phyloP scores from a whole-genome alignment of 2,329 filamentous ascomycete genomes.

The Graphilbum fragrans region DNA sequence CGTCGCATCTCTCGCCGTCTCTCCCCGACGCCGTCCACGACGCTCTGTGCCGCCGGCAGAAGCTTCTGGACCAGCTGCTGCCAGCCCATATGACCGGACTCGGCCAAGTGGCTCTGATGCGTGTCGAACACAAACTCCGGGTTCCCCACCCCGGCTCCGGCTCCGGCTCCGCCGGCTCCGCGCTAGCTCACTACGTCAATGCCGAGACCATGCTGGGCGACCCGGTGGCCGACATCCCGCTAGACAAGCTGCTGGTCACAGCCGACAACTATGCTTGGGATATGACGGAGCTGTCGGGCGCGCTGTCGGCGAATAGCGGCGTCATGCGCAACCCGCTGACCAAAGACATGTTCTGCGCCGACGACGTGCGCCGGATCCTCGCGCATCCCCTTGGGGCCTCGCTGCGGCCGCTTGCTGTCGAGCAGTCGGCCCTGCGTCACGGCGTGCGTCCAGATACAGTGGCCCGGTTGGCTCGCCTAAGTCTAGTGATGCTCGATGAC shows the following conservation, averaged over 20 bases:
- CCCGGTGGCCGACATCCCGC: constrained; percentile 5
- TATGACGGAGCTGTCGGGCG: constrained; percentile 16
- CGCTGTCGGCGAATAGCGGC: constrained; percentile 12
- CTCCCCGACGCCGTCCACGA: constrained; percentile 6
- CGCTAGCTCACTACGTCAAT: constrained; percentile 10
- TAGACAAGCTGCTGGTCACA: constrained; percentile 8
- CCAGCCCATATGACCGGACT: constrained; percentile 3
- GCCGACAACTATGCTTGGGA: constrained; percentile 30
- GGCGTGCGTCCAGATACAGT: constrained; percentile 15
- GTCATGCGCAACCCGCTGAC: constrained; percentile 20
- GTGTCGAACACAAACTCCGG: constrained; percentile 10
- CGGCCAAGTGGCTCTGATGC: constrained; percentile 7
- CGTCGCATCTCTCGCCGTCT: too few relatives aligned
- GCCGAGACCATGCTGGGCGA: constrained; percentile 8
- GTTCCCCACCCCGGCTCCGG: too few relatives aligned
- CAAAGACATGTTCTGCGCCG: constrained; percentile 14
- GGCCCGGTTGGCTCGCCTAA: constrained; percentile 11
- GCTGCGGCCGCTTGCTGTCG: constrained; percentile 12
- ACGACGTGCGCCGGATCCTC: constrained; percentile 15
- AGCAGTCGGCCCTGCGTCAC: constrained; percentile 13
- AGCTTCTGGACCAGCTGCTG: constrained; percentile 9
- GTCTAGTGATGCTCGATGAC: constrained; percentile 13
- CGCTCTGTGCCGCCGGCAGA: constrained; percentile 7
- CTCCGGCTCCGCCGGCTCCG: too few relatives aligned
- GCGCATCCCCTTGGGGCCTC: constrained; percentile 14